Evolutionary conservation across 2,329 filamentous ascomycete species (phyloP).

Genomic region (Thyridium curvatum): DNA sequence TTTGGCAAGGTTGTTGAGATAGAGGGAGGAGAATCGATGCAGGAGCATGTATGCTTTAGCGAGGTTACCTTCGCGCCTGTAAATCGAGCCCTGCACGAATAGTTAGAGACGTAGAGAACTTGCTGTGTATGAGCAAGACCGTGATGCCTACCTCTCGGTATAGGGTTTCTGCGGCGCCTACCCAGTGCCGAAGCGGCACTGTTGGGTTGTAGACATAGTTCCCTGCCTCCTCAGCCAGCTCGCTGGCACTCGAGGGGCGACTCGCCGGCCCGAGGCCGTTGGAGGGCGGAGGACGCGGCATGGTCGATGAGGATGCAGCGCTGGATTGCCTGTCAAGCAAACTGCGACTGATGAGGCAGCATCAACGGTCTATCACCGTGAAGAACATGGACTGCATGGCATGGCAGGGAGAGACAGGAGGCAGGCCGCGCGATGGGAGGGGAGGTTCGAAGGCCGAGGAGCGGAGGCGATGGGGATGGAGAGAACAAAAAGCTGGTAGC

Average conservation of each 20-base stretch:
- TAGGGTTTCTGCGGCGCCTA: slow-evolving; percentile 72
- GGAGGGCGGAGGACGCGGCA: background rate
- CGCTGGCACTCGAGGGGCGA: slow-evolving; percentile 65
- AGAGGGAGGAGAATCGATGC: slow-evolving; percentile 83
- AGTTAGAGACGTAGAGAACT: background rate
- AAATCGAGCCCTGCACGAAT: slow-evolving; percentile 65
- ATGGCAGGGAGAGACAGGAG: no score
- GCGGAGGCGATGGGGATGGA: no score
- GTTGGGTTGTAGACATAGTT: slow-evolving; percentile 75
- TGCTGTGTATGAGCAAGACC: background rate
- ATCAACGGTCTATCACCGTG: no score
- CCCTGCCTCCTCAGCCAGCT: slow-evolving; percentile 69
- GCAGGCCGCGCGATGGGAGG: no score
- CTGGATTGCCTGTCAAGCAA: no score
- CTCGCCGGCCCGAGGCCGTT: slow-evolving; percentile 20
- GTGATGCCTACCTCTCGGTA: slow-evolving; percentile 66
- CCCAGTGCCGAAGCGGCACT: slow-evolving; percentile 75
- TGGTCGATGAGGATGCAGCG: no score
- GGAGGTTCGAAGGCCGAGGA: no score
- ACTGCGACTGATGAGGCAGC: no score
- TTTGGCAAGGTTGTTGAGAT: slow-evolving; percentile 64
- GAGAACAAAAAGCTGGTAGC: no score
- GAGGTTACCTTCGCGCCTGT: slow-evolving; percentile 78
- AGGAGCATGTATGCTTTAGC: slow-evolving; percentile 85
- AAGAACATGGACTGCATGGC: no score